A percentile compares a stretch with the other conserved stretches of the same genome.
Evolutionary conservation across 108 stramenopile species (phyloP).

Genomic region (Stephanodiscus minutulus): DNA sequence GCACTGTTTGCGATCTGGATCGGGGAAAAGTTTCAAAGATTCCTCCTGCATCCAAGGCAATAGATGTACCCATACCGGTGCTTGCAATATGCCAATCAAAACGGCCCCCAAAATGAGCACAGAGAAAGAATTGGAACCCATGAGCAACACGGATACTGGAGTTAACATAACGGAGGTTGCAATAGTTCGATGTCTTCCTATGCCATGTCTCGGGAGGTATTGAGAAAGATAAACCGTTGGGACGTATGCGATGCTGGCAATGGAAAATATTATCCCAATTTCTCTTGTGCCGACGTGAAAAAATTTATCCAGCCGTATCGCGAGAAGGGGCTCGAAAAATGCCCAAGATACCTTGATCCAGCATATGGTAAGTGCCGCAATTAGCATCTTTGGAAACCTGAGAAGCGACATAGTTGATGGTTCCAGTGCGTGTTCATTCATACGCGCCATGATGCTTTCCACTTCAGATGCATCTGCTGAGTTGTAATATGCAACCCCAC

Average conservation of each 20-base stretch:
- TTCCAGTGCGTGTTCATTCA: neutral
- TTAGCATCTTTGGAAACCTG: constrained; percentile 22
- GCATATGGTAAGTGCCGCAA: constrained; percentile 32
- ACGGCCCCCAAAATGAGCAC: constrained; percentile 20
- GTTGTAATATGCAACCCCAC: neutral
- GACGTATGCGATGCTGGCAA: constrained; percentile 41
- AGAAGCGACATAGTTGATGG: constrained; percentile 30
- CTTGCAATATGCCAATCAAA: constrained; percentile 34
- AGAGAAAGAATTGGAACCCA: constrained; percentile 26
- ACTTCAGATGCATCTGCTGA: neutral
- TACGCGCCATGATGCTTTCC: neutral
- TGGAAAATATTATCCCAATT: constrained; percentile 45
- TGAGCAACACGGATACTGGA: constrained; percentile 34
- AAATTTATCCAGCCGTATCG: constrained; percentile 18
- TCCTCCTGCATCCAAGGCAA: constrained; percentile 49
- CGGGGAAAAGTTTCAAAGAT: constrained; percentile 23
- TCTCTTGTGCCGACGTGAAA: constrained; percentile 27
- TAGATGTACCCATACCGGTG: constrained; percentile 40
- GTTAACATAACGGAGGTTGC: constrained; percentile 24
- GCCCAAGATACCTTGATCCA: constrained; percentile 46
- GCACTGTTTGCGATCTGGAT: constrained; percentile 16
- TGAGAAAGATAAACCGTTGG: constrained; percentile 38
- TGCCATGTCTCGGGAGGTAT: constrained; percentile 18
- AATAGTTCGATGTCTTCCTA: constrained; percentile 16
- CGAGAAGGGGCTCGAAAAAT: constrained; percentile 39